Conservation (phyloP, 164 flowering plant species). For the Piper longum region DNA sequence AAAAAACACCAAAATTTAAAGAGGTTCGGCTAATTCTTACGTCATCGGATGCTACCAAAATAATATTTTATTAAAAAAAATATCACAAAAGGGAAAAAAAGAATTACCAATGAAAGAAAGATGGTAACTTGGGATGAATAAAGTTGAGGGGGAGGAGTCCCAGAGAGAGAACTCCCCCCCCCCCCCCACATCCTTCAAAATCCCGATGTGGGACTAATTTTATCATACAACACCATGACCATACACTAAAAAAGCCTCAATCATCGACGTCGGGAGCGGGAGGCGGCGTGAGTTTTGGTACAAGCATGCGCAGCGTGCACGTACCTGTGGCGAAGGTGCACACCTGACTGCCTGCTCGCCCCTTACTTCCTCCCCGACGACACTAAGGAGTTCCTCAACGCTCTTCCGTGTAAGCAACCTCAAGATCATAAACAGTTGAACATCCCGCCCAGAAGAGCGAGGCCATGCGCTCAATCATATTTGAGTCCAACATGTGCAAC, state of each 20-base stretch:
- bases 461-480: constrained; percentile 31
- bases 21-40: too few species aligned
- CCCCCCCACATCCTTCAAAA: too few species aligned
- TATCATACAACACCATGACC: too few species aligned
- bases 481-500: constrained; percentile 26
- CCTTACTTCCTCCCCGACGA: constrained; percentile 47
- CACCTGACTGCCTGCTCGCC: constrained; percentile 37
- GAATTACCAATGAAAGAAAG: too few species aligned
- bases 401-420: constrained; percentile 48
- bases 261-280: constrained; percentile 2
- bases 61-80: too few species aligned
- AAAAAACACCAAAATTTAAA: too few species aligned
- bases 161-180: too few species aligned
- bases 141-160: too few species aligned
- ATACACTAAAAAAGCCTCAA: neutral
- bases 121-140: too few species aligned
- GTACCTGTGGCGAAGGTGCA: constrained; percentile 45
- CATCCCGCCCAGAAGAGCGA: constrained; percentile 11
- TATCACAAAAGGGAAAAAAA: too few species aligned
- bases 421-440: constrained; percentile 17
- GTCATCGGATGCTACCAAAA: too few species aligned
- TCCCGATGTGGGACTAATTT: too few species aligned
- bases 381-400: constrained; percentile 32
- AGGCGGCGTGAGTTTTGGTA: constrained; percentile 24
- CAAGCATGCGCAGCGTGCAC: constrained; percentile 70